phyloP scores from a whole-genome alignment of 257 asterid species.

The Mitragyna speciosa region DNA sequence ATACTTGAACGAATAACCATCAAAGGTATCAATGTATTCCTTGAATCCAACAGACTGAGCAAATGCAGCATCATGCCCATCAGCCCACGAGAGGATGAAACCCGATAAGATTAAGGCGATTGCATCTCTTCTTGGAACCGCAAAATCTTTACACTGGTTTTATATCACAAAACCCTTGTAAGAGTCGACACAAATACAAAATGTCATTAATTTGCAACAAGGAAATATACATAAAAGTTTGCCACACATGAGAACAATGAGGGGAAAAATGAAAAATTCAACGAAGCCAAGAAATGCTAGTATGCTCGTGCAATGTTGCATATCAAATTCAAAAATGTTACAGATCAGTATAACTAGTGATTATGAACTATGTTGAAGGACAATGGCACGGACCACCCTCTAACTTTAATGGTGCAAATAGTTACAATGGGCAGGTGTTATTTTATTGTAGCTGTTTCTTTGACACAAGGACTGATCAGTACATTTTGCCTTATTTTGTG shows the following conservation, averaged over 20 bases:
- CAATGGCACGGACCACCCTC: neutral
- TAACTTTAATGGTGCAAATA: neutral
- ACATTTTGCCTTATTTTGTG: neutral
- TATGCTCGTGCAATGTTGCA: neutral
- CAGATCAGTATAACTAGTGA: neutral
- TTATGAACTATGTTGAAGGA: neutral
- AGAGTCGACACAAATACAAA: conserved; percentile 39
- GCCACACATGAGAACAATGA: neutral
- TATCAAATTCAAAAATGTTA: neutral
- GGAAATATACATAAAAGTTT: neutral
- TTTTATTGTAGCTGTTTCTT: neutral
- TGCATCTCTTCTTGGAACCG: conserved; percentile 85
- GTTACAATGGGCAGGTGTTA: neutral
- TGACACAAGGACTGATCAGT: neutral
- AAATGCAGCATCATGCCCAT: conserved; percentile 32
- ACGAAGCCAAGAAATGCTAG: neutral
- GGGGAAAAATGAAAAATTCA: neutral
- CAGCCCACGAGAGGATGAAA: conserved; percentile 43
- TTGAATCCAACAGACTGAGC: conserved; percentile 60
- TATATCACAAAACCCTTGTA: conserved; percentile 48
- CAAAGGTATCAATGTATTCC: conserved; percentile 79
- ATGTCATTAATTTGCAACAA: conserved; percentile 6
- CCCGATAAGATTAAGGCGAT: conserved; percentile 62
- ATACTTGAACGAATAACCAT: conserved; percentile 79
- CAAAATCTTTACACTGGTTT: conserved; percentile 93